These are phyloP conservation scores for Hymenoscyphus scutula DNA, from an alignment of 2,329 filamentous ascomycete genomes.

Conservation along the genomic window DNA sequence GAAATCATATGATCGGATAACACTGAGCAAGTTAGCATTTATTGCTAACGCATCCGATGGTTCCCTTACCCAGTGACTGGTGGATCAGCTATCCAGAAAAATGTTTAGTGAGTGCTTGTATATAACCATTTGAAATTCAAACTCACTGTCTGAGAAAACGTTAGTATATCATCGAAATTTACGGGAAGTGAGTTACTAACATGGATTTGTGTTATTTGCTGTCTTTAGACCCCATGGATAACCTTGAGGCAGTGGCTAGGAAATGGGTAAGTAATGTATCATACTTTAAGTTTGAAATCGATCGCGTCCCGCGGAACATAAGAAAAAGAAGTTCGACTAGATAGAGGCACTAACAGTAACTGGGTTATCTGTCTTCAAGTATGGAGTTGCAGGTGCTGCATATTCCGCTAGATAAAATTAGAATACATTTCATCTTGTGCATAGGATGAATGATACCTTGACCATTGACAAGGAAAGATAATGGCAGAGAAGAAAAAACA, in stretches of 20 bases:
- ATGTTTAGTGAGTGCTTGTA: background rate
- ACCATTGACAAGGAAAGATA: background rate
- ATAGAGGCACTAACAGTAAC: constrained; percentile 13
- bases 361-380: constrained; percentile 7
- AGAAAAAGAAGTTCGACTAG: background rate
- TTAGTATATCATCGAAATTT: background rate
- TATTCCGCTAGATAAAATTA: constrained; percentile 12
- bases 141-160: constrained; percentile 10
- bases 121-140: background rate
- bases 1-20: constrained; percentile 37
- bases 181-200: constrained; percentile 13
- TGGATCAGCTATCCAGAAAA: constrained; percentile 5
- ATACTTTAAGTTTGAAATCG: too few species aligned
- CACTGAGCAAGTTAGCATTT: constrained; percentile 27
- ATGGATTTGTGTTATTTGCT: constrained; percentile 40
- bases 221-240: constrained; percentile 51
- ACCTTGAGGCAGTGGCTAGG: constrained; percentile 44
- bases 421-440: background rate
- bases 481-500: background rate
- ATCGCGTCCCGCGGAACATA: background rate
- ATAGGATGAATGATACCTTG: constrained; percentile 5
- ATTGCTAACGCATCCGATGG: background rate
- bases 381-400: background rate
- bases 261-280: background rate
- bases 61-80: constrained; percentile 18